Evolutionary conservation across 1,284 basidiomycete genomes (phyloP).

Genomic region (Singerocomus inundabilis): DNA sequence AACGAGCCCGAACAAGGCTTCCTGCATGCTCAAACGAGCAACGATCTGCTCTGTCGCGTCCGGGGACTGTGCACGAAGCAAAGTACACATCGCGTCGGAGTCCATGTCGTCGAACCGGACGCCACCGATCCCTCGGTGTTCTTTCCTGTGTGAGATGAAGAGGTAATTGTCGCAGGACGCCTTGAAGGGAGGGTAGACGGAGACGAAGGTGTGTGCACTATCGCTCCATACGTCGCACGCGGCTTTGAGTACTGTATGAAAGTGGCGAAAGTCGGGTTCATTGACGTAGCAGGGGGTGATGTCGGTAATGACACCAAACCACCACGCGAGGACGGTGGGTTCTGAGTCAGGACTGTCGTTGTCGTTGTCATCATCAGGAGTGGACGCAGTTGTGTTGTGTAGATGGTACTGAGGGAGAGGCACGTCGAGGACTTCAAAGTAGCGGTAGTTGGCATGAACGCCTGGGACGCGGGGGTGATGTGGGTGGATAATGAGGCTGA

Average conservation of each 20-base stretch:
- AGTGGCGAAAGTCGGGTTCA: conserved; percentile 81
- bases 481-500: conserved; percentile 90
- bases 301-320: conserved; percentile 95
- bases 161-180: conserved; percentile 97
- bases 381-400: neutral
- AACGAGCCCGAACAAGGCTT: conserved; percentile 67
- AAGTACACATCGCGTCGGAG: conserved; percentile 45
- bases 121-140: conserved; percentile 90
- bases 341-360: conserved; percentile 24
- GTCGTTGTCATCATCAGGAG: no score
- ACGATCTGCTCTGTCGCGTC: conserved; percentile 47
- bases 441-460: conserved; percentile 93
- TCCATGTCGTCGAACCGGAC: conserved; percentile 93
- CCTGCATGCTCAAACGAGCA: conserved; percentile 45
- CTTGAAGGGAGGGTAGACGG: conserved; percentile 76
- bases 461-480: conserved; percentile 88
- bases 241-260: conserved; percentile 76
- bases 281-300: conserved; percentile 91
- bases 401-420: conserved; percentile 1
- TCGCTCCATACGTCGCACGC: conserved; percentile 74
- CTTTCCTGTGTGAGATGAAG: conserved; percentile 82
- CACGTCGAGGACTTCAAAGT: conserved; percentile 68
- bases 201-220: conserved; percentile 14
- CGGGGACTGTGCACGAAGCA: conserved; percentile 17
- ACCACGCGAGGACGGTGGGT: conserved; percentile 79